Base-by-base conservation (phyloP, 331 rosid species). In the Malus hybrid region DNA sequence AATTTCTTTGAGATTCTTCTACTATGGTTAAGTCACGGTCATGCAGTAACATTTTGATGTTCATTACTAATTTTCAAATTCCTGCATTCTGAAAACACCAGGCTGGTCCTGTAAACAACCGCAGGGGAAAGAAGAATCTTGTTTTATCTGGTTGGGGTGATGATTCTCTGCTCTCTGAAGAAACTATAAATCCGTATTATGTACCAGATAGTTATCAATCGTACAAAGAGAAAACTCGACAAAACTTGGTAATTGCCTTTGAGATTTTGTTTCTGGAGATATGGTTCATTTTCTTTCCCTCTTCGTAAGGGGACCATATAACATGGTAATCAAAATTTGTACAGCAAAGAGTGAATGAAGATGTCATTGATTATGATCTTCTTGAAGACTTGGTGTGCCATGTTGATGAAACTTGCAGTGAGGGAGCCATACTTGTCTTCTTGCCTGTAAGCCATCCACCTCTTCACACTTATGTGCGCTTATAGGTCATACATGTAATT, bases 81-180 rank as follows among this genome's bases (percentile, higher is more conserved):
- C 31, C 78, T 83, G 75, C 78, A 69, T 76, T 83, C 27, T 73
- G 79, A 82, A 78, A 83, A 70, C 77, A 83, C 68, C 91, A 78
- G 90, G 80, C 83, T 71, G 96, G 91, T 84, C 79, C 85, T 52
- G 89, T 91, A 61, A 71, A 88, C 73, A 82, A 86, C 75, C 88
- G 82, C 83, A 82, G 96, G 86, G 98, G 98, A 61, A 91, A 90
- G 87, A 94, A 94, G 84, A 94, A 91, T 86, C 91, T 94, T 81
- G 90, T 85, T 82, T 80, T 88, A 83, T 91, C 97, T 67, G 95
- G 72, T 29, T 94, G 98, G 98, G 98, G 98, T 65, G 97, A 94
- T 59, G 98, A 94, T 69, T 80, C 93, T 78, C 19, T 91, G 67
- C 98, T 91, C 59, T 91, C 96, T 6, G 97, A 90, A 84, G 91